Percentiles rank a stretch among this genome's conserved stretches.
phyloP scores from a whole-genome alignment of 495 filamentous ascomycete genomes.

The Chaetomium tenue region DNA sequence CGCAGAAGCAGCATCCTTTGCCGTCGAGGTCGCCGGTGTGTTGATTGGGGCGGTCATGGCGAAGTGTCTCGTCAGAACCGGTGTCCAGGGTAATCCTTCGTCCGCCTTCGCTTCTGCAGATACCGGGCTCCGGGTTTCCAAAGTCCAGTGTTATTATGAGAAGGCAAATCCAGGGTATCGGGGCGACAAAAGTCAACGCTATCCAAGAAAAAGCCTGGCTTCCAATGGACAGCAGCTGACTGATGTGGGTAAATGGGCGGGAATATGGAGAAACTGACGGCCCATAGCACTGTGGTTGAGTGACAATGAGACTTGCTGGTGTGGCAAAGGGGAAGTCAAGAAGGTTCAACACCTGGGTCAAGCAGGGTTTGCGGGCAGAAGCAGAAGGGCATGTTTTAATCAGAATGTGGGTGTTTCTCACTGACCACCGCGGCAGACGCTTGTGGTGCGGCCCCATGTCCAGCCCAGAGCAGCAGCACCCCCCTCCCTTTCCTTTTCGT shows the following conservation, averaged over 20 bases:
- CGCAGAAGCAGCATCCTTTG: slow-evolving; percentile 47
- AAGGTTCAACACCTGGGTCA: slow-evolving; percentile 14
- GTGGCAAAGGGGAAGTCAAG: slow-evolving; percentile 10
- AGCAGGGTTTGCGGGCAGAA: slow-evolving; percentile 5
- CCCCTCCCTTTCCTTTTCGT: not conserved
- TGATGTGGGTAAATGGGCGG: slow-evolving; percentile 49
- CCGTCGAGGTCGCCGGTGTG: slow-evolving; percentile 40
- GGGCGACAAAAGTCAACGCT: slow-evolving; percentile 23
- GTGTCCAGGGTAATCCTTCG: not conserved
- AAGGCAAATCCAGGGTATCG: slow-evolving; percentile 5
- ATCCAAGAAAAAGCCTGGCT: slow-evolving; percentile 39
- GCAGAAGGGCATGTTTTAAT: slow-evolving; percentile 25
- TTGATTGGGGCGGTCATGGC: slow-evolving; percentile 49
- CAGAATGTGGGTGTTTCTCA: slow-evolving; percentile 9
- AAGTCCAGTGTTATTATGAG: slow-evolving; percentile 1
- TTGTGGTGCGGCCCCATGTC: slow-evolving; percentile 5
- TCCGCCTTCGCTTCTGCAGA: slow-evolving; percentile 5
- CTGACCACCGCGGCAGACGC: slow-evolving; percentile 9
- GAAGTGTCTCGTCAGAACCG: not conserved
- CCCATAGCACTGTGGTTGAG: slow-evolving; percentile 32
- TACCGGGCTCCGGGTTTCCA: not conserved
- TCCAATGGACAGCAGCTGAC: slow-evolving; percentile 39
- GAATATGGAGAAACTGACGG: slow-evolving; percentile 46
- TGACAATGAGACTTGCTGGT: slow-evolving; percentile 9
- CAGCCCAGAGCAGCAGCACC: slow-evolving; percentile 16